Base-by-base conservation (phyloP, 805 yeast genomes). In the Candida chauliodis region DNA sequence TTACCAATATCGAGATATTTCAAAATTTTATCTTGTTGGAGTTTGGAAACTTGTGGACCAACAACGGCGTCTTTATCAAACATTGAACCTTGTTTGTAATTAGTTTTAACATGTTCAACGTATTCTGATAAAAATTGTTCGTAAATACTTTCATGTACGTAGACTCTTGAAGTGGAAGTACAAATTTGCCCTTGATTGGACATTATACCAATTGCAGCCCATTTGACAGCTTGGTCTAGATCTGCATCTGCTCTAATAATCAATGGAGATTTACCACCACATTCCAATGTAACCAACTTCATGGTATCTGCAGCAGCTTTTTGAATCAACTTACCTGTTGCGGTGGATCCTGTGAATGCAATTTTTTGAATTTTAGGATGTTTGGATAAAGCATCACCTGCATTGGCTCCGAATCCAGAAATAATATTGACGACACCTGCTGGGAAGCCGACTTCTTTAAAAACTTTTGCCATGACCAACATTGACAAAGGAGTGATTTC, bases 401-500 rank as follows among this genome's bases (percentile, higher is more conserved):
- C 85, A 39, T 66, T 73, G 31, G 73, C 59, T 37, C 95, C 95
- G 48, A 62, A 73, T 2, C 87, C 95, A 36, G 81, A 73, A 41
- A 84, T 59, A 34, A 86, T 76, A 63, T 84, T 84, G 47, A 83
- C 73, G 21, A 79, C 84, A 44, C 90, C 91, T 7, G 85, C 72
- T 30, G 90, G 91, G 65, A 84, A 76, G 1, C 89, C 91, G 10
- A 84, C 88, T 47, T 75, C 67, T 50, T 66, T 65, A 50, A 78
- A 76, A 38, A 78, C 59, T 18, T 64, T 63, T 26, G 84, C 88
- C 43, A 83, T 68, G 48, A 71, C 66, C 47, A 84, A 72, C 47
- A 81, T 66, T 18, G 88, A 77, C 49, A 84, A 69, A 9, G 93
- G 93, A 5, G 91, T 83, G 48, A 79, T 64, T 61, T 85, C 93